Percentiles rank a stretch among this genome's conserved stretches.
Evolutionary conservation across 176 grass and related monocot genomes (phyloP).

Genomic region (Ampelocalamus luodianensis): DNA sequence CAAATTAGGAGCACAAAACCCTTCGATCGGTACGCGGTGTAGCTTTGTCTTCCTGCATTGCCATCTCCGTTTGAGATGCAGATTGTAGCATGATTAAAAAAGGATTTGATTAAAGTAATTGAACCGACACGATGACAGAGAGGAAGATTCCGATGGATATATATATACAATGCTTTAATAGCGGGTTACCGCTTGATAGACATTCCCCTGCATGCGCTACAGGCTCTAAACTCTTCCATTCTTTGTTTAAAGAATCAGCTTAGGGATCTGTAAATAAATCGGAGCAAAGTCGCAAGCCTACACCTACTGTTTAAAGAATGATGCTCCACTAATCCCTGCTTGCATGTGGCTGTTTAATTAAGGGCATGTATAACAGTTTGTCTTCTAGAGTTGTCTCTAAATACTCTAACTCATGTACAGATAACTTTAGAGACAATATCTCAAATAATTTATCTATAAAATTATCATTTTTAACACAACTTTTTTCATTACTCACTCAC

Average conservation of each 20-base stretch:
- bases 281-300: not conserved
- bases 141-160: conserved; percentile 59
- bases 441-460: too few species aligned
- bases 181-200: not conserved
- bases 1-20: not conserved
- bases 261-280: conserved; percentile 76
- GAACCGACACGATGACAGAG: conserved; percentile 49
- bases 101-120: not conserved
- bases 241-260: conserved; percentile 48
- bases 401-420: too few species aligned
- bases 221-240: not conserved
- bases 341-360: conserved; percentile 40
- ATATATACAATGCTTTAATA: too few species aligned
- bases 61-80: not conserved
- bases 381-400: too few species aligned
- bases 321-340: not conserved
- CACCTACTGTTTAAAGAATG: not conserved
- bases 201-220: conserved; percentile 34
- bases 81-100: not conserved
- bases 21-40: not conserved
- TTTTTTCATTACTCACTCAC: too few species aligned
- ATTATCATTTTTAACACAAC: too few species aligned
- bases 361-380: too few species aligned
- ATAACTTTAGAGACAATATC: too few species aligned
- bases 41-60: not conserved